Evolutionary conservation across 2,329 filamentous ascomycete genomes (phyloP).

Genomic region (Pseudogymnoascus sp.): DNA sequence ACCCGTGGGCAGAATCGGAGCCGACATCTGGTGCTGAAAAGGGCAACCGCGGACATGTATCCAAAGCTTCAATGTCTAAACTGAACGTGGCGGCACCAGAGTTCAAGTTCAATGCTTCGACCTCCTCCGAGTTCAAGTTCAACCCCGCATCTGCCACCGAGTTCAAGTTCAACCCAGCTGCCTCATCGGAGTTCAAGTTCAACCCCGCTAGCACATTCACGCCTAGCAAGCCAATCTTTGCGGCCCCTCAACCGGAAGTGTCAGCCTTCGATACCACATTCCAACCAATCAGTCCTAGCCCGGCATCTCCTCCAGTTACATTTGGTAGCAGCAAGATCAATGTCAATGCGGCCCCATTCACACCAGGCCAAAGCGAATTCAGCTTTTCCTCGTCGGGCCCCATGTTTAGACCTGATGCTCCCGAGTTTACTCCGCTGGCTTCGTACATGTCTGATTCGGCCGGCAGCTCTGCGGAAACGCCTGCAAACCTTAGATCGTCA

Average conservation of each 20-base stretch:
- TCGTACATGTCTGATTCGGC: slow-evolving; percentile 40
- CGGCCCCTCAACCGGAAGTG: slow-evolving; percentile 41
- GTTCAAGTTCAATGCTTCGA: slow-evolving; percentile 63
- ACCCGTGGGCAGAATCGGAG: slow-evolving; percentile 54
- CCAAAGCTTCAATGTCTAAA: slow-evolving; percentile 66
- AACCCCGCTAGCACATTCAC: slow-evolving; percentile 48
- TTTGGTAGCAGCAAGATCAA: slow-evolving; percentile 45
- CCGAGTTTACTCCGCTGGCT: slow-evolving; percentile 61
- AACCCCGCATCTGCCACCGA: slow-evolving; percentile 50
- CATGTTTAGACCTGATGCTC: slow-evolving; percentile 69
- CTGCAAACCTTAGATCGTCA: slow-evolving; percentile 30
- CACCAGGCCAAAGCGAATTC: slow-evolving; percentile 57
- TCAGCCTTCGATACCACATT: slow-evolving; percentile 18
- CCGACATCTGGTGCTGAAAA: slow-evolving; percentile 33
- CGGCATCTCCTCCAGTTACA: slow-evolving; percentile 27
- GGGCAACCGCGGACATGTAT: slow-evolving; percentile 50
- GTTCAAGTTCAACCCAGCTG: slow-evolving; percentile 76
- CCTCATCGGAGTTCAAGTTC: slow-evolving; percentile 72
- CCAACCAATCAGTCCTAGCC: slow-evolving; percentile 20
- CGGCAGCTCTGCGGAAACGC: slow-evolving; percentile 38
- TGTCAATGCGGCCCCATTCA: slow-evolving; percentile 63
- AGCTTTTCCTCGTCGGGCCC: slow-evolving; percentile 60
- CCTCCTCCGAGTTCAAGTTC: slow-evolving; percentile 15
- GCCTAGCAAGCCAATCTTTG: slow-evolving; percentile 43
- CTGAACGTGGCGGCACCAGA: slow-evolving; percentile 86